A percentile compares a stretch with the other conserved stretches of the same genome.
Conservation (phyloP, 140 eudicot species). For the Oenanthe javanica region DNA sequence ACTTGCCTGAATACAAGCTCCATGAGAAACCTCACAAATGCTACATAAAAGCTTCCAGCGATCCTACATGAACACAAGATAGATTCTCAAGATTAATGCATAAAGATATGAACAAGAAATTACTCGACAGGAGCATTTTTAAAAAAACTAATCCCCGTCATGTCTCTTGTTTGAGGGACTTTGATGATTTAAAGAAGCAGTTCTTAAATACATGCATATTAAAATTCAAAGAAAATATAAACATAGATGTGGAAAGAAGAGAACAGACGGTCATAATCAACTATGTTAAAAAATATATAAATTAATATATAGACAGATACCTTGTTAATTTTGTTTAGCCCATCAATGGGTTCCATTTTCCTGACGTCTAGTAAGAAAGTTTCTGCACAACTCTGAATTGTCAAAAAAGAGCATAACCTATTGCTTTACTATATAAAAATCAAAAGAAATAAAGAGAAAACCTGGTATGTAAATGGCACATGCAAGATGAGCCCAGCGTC, state of each 20-base stretch:
- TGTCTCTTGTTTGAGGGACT: background rate
- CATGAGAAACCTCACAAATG: slow-evolving; percentile 88
- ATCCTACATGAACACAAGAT: slow-evolving; percentile 35
- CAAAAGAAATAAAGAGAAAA: slow-evolving; percentile 10
- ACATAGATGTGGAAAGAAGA: background rate
- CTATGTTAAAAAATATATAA: background rate
- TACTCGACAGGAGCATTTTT: background rate
- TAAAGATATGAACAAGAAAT: background rate
- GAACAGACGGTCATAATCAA: background rate
- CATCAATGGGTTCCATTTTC: slow-evolving; percentile 98
- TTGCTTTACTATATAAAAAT: background rate
- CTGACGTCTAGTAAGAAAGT: slow-evolving; percentile 81
- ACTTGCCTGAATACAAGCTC: slow-evolving; percentile 96
- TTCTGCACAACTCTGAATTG: slow-evolving; percentile 39
- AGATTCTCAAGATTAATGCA: background rate
- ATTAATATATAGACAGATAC: slow-evolving; percentile 25
- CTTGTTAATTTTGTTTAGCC: slow-evolving; percentile 72
- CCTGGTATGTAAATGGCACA: slow-evolving; percentile 99
- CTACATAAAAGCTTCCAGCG: slow-evolving; percentile 98
- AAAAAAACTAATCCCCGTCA: background rate
- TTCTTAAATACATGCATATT: background rate
- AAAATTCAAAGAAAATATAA: background rate
- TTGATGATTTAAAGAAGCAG: background rate
- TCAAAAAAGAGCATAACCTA: slow-evolving; percentile 14
- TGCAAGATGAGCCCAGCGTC: slow-evolving; percentile 99